Evolutionary conservation across 345 rosid species (phyloP).

Genomic region (Erodium maritimum): DNA sequence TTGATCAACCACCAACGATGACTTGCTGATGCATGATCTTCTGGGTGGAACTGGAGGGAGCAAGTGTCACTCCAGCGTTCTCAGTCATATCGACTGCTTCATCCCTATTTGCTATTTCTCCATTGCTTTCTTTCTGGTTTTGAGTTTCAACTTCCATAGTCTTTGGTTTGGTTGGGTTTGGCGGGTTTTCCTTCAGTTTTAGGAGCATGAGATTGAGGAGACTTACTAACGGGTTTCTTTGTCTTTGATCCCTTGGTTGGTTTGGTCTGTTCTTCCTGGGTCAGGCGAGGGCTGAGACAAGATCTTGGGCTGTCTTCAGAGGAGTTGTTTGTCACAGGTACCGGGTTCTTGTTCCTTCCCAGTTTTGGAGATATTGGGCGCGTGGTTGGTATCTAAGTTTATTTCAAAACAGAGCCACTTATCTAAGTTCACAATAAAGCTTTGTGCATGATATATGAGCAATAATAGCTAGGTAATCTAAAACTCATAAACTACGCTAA

Average conservation of each 20-base stretch:
- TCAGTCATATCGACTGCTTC: constrained; percentile 10
- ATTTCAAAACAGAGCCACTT: no score
- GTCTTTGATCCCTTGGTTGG: constrained; percentile 18
- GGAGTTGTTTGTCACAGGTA: constrained; percentile 20
- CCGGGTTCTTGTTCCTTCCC: constrained; percentile 61
- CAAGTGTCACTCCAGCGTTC: constrained; percentile 16
- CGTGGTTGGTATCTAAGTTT: constrained; percentile 66
- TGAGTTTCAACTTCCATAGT: constrained; percentile 11
- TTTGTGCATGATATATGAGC: no score
- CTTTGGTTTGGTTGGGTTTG: constrained; percentile 40
- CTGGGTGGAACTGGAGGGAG: constrained; percentile 16
- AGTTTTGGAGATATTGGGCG: constrained; percentile 87
- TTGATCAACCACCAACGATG: constrained; percentile 45
- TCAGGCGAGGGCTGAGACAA: constrained; percentile 23
- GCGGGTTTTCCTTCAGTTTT: constrained; percentile 22
- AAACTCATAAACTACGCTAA: no score
- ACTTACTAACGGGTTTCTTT: constrained; percentile 25
- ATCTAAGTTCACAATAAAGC: no score
- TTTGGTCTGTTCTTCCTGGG: constrained; percentile 25
- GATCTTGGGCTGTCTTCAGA: constrained; percentile 22
- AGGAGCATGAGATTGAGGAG: constrained; percentile 15
- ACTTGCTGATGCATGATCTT: constrained; percentile 51
- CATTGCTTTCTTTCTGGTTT: constrained; percentile 12
- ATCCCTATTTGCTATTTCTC: constrained; percentile 24
- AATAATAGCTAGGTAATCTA: no score